phyloP scores from a whole-genome alignment of 352 stramenopile species.

The Globisporangium uncinulatum region DNA sequence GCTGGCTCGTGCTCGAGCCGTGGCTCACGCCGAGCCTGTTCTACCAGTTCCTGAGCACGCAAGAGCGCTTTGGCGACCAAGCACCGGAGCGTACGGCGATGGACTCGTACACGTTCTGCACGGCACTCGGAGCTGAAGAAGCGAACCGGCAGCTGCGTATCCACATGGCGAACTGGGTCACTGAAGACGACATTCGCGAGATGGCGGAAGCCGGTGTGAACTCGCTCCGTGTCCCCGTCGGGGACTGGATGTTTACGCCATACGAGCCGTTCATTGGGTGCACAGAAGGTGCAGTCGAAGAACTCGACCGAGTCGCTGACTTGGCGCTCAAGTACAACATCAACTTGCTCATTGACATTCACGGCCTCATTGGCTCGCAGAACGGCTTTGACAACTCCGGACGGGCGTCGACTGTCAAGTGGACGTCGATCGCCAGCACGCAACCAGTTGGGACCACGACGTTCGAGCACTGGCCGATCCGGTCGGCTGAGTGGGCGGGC shows the following conservation, averaged over 20 bases:
- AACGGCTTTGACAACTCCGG: conserved; percentile 97
- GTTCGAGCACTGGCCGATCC: conserved; percentile 92
- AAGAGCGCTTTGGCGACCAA: conserved; percentile 64
- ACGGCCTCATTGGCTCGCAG: conserved; percentile 89
- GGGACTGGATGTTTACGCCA: conserved; percentile 93
- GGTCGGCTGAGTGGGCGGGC: conserved; percentile 88
- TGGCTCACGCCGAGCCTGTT: conserved; percentile 96
- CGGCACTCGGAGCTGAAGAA: conserved; percentile 79
- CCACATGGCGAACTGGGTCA: conserved; percentile 94
- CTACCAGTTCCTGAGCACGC: conserved; percentile 92
- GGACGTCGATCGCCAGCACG: conserved; percentile 75
- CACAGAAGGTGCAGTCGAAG: conserved; percentile 88
- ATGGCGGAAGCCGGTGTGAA: conserved; percentile 75
- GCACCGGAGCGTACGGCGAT: conserved; percentile 84
- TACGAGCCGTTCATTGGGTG: conserved; percentile 93
- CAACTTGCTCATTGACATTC: conserved; percentile 90
- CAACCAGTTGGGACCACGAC: conserved; percentile 77
- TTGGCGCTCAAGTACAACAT: conserved; percentile 84
- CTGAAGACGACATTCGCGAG: conserved; percentile 87
- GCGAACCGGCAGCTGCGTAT: conserved; percentile 91
- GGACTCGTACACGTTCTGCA: conserved; percentile 92
- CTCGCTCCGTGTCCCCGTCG: conserved; percentile 87
- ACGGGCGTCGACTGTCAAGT: conserved; percentile 83
- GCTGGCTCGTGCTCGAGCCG: conserved; percentile 94
- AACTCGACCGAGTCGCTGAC: conserved; percentile 87